Base-by-base conservation (phyloP, 345 rosid species). In the Citrus sp. region DNA sequence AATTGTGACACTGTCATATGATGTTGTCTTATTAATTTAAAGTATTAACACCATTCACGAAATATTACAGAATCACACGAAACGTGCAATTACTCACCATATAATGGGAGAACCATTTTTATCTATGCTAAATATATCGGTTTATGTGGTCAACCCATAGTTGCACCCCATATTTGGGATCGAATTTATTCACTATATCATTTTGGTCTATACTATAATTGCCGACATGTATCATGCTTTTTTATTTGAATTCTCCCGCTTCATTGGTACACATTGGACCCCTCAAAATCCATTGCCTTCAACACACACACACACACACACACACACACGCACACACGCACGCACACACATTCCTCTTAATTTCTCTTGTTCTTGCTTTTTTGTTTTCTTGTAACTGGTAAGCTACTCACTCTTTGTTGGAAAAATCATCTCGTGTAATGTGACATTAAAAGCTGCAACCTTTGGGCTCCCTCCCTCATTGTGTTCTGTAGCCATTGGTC, bases 201-300 rank as follows among this genome's bases (percentile, higher is more conserved):
- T 46, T 46, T 46, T 46, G 14, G 16, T 46, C 18, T 16, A 40
- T 5, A 24, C 60, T 9, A 28, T 27, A 28, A 55, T 19, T 65
- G 51, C 79, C 76, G 73, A 24, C 85, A 78, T 21, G 14, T 37
- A 64, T 40, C 76, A 80, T 79, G 86, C 5, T 75, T 6, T 72
- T 77, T 55, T 42, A 76, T 75, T 70, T 22, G 60, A 32, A 28
- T 19, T 77, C 42, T 9, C 76, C 56, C 70, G 14, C 64, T n/a
- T 65, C n/a, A 3, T 25, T 16, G 35, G 79, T 62, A 75, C 77
- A 64, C 4, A 12, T 3, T 34, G 76, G 76, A 56, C 54, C 77
- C 79, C 79, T 22, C 56, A 32, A 68, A 77, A 38, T 70, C 68
- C 32, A 19, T 30, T 54, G 19, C 38, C 42, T 18, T 71, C 3